Conservation (phyloP, 768 basidiomycete species). For the Peribolospora baueri region DNA sequence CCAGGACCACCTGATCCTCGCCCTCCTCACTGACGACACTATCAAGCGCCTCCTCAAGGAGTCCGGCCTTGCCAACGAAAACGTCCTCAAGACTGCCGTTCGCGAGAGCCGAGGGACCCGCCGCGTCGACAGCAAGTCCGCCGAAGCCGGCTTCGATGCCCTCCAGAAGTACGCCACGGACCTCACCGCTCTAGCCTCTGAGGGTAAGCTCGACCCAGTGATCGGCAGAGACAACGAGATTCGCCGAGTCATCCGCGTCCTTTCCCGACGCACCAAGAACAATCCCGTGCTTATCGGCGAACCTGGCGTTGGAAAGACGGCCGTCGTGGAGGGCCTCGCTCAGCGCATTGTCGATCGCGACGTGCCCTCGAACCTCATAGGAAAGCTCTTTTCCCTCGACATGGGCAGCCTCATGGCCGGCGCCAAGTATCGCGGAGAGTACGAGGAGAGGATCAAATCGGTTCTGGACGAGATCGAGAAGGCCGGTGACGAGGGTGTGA, state of each 20-base stretch:
- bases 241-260: conserved; percentile 6
- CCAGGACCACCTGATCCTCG: conserved; percentile 72
- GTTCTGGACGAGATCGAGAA: conserved; percentile 81
- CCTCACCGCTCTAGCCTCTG: conserved; percentile 21
- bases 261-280: conserved; percentile 40
- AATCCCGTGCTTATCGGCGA: conserved; percentile 75
- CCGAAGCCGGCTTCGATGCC: conserved; percentile 83
- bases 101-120: conserved; percentile 59
- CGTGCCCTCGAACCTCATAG: conserved; percentile 49
- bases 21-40: conserved; percentile 47
- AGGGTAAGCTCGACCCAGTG: conserved; percentile 11
- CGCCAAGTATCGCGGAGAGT: conserved; percentile 18
- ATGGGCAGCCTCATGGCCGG: conserved; percentile 3
- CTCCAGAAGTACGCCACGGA: conserved; percentile 36
- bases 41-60: conserved; percentile 52
- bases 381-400: conserved; percentile 6
- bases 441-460: conserved; percentile 79
- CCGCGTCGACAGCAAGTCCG: conserved; percentile 57
- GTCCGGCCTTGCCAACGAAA: conserved; percentile 37
- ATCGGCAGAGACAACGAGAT: conserved; percentile 10
- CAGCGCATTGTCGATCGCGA: conserved; percentile 84
- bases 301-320: conserved; percentile 51
- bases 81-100: conserved; percentile 47
- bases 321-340: conserved; percentile 81
- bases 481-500: conserved; percentile 46